These are phyloP conservation scores for Diaporthe sp. DNA, from an alignment of 2,329 filamentous ascomycete species.

Conservation along the genomic window DNA sequence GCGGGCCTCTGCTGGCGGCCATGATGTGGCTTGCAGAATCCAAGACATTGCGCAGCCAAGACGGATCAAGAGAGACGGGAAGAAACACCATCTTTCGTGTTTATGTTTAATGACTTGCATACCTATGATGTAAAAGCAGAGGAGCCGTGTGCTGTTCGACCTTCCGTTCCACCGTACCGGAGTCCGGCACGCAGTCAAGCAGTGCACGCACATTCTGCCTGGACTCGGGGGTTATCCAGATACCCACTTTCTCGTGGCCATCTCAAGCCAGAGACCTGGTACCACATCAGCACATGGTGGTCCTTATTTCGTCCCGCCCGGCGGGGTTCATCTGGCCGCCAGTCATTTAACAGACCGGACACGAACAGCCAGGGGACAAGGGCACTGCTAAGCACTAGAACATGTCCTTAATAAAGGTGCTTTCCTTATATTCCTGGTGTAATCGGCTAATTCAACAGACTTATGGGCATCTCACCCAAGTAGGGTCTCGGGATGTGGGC, in stretches of 20 bases:
- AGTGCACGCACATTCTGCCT: neutral
- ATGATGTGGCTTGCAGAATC: conserved; percentile 4
- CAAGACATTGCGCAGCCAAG: conserved; percentile 3
- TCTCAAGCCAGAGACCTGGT: neutral
- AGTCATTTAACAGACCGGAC: neutral
- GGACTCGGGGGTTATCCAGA: neutral
- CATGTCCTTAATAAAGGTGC: neutral
- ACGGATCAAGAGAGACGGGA: too few species aligned
- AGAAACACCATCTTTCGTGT: neutral
- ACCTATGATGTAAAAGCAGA: conserved; percentile 9
- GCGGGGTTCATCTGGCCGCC: neutral
- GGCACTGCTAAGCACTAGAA: neutral
- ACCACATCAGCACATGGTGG: neutral
- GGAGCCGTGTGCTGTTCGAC: neutral
- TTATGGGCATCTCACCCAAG: neutral
- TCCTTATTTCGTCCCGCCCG: conserved; percentile 5
- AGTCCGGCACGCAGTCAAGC: neutral
- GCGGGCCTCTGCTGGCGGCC: neutral
- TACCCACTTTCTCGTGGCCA: conserved; percentile 14
- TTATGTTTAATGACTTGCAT: conserved; percentile 8
- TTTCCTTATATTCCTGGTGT: neutral
- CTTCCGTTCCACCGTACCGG: neutral
- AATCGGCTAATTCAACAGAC: neutral
- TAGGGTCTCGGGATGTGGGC: neutral
- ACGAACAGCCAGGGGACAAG: neutral